Percentiles rank a stretch among this genome's conserved stretches.
phyloP scores from a whole-genome alignment of 345 rosid species.

The Corchorus olitorius region DNA sequence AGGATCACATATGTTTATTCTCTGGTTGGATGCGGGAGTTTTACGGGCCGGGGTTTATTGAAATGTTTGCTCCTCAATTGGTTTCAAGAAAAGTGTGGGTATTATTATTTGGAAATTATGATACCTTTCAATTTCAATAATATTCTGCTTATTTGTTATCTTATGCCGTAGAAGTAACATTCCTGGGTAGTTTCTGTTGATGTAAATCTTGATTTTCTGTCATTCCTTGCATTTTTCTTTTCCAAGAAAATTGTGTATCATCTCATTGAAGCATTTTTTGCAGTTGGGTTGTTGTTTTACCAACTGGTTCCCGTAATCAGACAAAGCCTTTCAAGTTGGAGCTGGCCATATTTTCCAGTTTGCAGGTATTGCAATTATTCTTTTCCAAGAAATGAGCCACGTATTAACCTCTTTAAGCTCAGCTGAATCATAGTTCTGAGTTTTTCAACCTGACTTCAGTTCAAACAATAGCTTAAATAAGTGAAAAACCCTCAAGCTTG shows the following conservation, averaged over 20 bases:
- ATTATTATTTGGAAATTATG: conserved; percentile 19
- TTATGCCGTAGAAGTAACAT: neutral
- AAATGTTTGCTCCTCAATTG: conserved; percentile 78
- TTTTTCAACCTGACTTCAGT: conserved; percentile 1
- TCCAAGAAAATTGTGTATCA: neutral
- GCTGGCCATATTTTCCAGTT: conserved; percentile 73
- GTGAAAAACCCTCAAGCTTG: neutral
- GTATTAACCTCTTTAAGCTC: neutral
- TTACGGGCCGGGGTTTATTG: conserved; percentile 84
- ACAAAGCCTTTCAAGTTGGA: conserved; percentile 80
- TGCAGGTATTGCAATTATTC: conserved; percentile 52
- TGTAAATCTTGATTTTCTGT: neutral
- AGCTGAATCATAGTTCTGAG: neutral
- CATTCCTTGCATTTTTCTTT: conserved; percentile 5
- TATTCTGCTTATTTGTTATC: conserved; percentile 11
- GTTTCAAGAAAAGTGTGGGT: conserved; percentile 90
- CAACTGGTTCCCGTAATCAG: conserved; percentile 76
- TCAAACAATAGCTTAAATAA: neutral
- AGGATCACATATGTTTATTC: conserved; percentile 81
- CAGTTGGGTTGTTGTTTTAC: conserved; percentile 92
- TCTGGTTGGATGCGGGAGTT: conserved; percentile 96
- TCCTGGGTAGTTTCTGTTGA: neutral
- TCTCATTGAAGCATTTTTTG: conserved; percentile 21
- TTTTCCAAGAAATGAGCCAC: neutral
- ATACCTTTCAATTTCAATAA: neutral